Base-by-base conservation (phyloP, 2,329 filamentous ascomycete species). In the Pseudopyrenochaeta lycopersici region DNA sequence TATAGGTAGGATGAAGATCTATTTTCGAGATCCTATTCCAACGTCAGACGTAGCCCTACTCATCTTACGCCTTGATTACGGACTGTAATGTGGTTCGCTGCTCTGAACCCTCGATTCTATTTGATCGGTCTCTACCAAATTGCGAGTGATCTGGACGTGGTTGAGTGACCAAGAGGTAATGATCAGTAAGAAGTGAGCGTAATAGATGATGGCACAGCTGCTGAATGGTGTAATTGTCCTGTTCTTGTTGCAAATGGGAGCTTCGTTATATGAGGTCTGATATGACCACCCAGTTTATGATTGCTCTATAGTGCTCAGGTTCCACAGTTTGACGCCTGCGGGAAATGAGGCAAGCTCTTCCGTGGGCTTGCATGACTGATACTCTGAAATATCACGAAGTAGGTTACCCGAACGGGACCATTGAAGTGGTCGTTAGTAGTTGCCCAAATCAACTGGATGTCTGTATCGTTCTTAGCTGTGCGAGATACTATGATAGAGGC, bases 271-370 rank as follows among this genome's bases (percentile, higher is more conserved):
- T 35, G 2, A 3, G 33, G 5, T 42, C 2, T 2, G 18, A 20
- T 32, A 15, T 9, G 12, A 36, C 21, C 15, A 23, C n/a, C 21
- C 7, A 6, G n/a, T 21, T 2, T 9, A 46, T 30, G 27, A 44
- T 49, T 52, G 41, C 27, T 30, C 9, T 29, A 30, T 15, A 14
- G 44, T 50, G 20, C 44, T 40, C 39, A 21, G 17, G 46, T 45
- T 30, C 30, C 18, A 41, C 39, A 46, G 56, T 67, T 66, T 69
- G 61, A 63, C 46, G 46, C 31, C 36, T 51, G 46, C 18, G 52
- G 43, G 35, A 33, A 50, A 50, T 30, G 27, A 57, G 52, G 46
- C 52, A 56, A 56, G 27, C 45, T 30, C 40, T 32, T 50, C 29
- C 18, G 21, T 42, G 36, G 45, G 43, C 39, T 50, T 62, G 60